These are phyloP conservation scores for Acanthamoeba royreba DNA, from an alignment of 208 protist genomes.

Conservation along the genomic window DNA sequence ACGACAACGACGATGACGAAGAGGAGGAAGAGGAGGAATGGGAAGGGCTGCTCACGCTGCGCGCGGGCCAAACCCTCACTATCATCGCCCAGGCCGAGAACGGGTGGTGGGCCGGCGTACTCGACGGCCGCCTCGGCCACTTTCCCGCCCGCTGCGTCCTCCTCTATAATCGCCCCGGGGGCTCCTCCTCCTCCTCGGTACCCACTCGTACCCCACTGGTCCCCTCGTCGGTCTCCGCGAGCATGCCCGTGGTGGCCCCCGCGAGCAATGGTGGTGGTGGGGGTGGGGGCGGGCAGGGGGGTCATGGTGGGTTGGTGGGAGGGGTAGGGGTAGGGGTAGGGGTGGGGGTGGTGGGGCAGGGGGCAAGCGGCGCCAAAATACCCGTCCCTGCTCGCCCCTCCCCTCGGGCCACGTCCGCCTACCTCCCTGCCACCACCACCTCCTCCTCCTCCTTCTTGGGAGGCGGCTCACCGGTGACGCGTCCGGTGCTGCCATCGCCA, in stretches of 20 bases:
- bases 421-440: neutral
- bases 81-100: neutral
- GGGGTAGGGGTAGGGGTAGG: too few species aligned
- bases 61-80: neutral
- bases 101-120: neutral
- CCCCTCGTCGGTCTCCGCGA: too few species aligned
- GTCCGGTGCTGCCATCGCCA: neutral
- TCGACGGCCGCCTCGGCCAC: neutral
- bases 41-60: neutral
- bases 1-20: neutral
- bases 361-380: too few species aligned
- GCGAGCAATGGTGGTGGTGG: neutral
- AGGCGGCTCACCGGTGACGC: neutral
- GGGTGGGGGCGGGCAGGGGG: too few species aligned
- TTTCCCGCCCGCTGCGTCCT: neutral
- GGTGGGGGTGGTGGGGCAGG: too few species aligned
- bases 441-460: neutral
- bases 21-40: neutral
- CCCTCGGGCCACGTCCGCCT: neutral
- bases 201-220: too few species aligned
- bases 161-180: neutral
- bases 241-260: too few species aligned
- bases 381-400: neutral
- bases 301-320: too few species aligned
- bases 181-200: neutral